Conservation (phyloP, 139 green algal species). For the Desmodesmus armatus region DNA sequence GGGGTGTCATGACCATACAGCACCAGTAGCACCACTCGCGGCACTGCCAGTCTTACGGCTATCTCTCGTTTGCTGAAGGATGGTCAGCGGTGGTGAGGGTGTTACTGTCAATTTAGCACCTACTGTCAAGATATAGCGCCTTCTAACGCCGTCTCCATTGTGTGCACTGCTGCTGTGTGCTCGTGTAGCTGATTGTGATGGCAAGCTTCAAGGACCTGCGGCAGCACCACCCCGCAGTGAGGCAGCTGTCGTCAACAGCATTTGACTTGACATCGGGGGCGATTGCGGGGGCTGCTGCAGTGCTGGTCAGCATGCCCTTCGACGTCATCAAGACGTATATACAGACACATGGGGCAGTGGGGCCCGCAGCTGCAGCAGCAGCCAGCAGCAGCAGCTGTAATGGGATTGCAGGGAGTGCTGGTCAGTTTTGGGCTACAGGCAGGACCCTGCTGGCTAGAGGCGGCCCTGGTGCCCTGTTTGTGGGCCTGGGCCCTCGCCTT, state of each 20-base stretch:
- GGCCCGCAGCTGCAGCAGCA: not conserved
- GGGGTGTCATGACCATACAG: too few relatives aligned
- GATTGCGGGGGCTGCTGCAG: conserved; percentile 39
- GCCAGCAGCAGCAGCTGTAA: not conserved
- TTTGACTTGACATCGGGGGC: conserved; percentile 46
- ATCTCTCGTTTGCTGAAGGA: too few relatives aligned
- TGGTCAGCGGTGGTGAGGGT: too few relatives aligned
- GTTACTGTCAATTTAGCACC: too few relatives aligned
- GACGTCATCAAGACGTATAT: conserved; percentile 79
- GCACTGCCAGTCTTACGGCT: too few relatives aligned
- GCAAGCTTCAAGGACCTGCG: not conserved
- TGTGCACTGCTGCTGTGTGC: conserved; percentile 53
- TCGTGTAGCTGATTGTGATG: conserved; percentile 32
- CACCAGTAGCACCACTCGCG: too few relatives aligned
- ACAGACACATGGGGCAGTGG: conserved; percentile 48
- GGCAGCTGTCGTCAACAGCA: not conserved
- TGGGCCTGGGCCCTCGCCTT: conserved; percentile 70
- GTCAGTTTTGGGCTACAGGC: conserved; percentile 48
- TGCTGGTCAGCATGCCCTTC: conserved; percentile 78
- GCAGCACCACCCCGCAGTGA: too few relatives aligned
- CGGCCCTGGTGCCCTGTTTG: conserved; percentile 65
- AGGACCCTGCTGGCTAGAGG: conserved; percentile 47
- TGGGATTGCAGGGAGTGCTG: not conserved
- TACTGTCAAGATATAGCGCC: too few relatives aligned
- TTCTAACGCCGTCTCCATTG: too few relatives aligned